Evolutionary conservation across 768 basidiomycete species (phyloP), one percentile per base, ranked within the genome.

Genomic region (Trametes maxima): DNA sequence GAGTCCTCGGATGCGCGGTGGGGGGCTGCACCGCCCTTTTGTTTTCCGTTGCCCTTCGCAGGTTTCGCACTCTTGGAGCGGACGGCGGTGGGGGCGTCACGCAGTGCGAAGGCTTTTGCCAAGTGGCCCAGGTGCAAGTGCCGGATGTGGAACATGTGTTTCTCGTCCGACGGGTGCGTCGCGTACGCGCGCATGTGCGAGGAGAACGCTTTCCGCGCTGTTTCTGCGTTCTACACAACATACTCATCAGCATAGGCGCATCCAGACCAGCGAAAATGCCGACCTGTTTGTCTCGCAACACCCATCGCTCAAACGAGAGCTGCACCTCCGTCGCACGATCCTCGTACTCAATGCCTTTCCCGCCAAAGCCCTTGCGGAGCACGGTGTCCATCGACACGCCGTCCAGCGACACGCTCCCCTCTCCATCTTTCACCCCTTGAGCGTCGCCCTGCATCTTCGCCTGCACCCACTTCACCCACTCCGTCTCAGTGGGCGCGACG

Each of bases 141-240:
- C 16, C 90, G 90, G 60, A 98, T 87, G 74, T 98, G 95, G 79
- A 99, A 99, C 54, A 98, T 92, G 65, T 94, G 88, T 70, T 98
- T 99, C 74, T 98, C 97, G 62, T 88, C 87, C 16, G 90, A 84
- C 0, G 97, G 95, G 76, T 99, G 97, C 0, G 97, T 99, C 33
- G 97, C 90, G 74, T 98, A 99, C 0, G 97, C 97, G 55, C 96
- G 85, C 79, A 98, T 87, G 73, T 96, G 94, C 0, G 96, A 97
- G 37, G 86, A 79, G 77, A 89, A 99, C 0, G 95, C 97, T 67
- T 83, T 89, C 28, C 92, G 85, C 17, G 97, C 94, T 16, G 88
- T 72, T 14, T 80, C 79, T 13, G 85, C 79, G 69, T 95, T 88
- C 97, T 98, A 62, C 2, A 60, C 52, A 54, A 14, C 59, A 16